These are phyloP conservation scores for Penicillium coffeae DNA, from an alignment of 495 filamentous ascomycete genomes.

Conservation along the genomic window DNA sequence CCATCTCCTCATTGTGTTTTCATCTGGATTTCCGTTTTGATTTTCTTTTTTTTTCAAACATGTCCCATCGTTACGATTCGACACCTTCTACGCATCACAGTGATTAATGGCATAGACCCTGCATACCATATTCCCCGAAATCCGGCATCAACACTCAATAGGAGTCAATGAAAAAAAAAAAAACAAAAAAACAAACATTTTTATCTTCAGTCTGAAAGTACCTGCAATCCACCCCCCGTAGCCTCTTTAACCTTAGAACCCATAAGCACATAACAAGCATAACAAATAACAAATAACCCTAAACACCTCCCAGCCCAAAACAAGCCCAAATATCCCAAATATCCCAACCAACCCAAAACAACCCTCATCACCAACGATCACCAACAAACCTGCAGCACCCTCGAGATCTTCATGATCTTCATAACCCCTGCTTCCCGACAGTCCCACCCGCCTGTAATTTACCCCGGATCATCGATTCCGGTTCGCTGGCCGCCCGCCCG, in stretches of 20 bases:
- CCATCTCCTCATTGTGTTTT: not conserved
- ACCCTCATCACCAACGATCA: not conserved
- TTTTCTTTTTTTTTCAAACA: not conserved
- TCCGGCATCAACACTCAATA: not conserved
- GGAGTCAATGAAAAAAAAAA: not conserved
- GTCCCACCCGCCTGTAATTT: not conserved
- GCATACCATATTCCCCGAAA: not conserved
- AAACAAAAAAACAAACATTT: not conserved
- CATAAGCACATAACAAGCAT: too few species aligned
- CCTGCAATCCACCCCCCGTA: too few species aligned
- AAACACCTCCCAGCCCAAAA: not conserved
- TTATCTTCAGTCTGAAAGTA: too few species aligned
- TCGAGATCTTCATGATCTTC: not conserved
- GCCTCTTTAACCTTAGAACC: too few species aligned
- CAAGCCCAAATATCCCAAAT: too few species aligned
- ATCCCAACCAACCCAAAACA: too few species aligned
- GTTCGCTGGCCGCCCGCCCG: not conserved
- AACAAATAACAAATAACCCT: not conserved
- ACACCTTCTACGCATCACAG: not conserved
- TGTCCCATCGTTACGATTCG: not conserved
- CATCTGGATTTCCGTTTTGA: not conserved
- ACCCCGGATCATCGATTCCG: conserved; percentile 8
- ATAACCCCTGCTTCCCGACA: too few species aligned
- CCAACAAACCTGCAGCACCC: not conserved
- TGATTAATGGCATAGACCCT: not conserved